Evolutionary conservation across 305 asterid genomes (phyloP), one percentile per base, ranked within the genome.

Genomic region (Solanum hybrid): DNA sequence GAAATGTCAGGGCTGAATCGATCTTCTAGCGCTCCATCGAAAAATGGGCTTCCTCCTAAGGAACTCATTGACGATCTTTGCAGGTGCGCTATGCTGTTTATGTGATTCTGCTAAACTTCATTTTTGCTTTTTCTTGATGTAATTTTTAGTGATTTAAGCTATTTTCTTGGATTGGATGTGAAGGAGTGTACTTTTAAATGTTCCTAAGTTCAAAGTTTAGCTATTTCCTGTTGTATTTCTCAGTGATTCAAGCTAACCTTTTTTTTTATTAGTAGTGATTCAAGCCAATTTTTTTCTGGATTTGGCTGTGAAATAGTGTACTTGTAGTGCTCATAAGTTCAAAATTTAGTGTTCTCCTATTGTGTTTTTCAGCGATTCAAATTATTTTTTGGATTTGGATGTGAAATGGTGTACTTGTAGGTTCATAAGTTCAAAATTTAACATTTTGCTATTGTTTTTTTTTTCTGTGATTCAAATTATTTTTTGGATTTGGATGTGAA

Each of bases 21-120:
- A 93, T 93, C 96, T 90, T 90, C 95, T 29, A 92, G 95, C 90
- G 92, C 96, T 90, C 73, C 97, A 32, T 93, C 94, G 80, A 96
- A 97, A 91, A 94, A 92, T 85, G 94, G 94, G 36, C 97, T 97
- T 7, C 99, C 98, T 90, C 97, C 99, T 86, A 98, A 95, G 92
- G 99, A 97, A 92, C 97, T 97, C 72, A 96, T 96, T 42, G 98
- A 96, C 93, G 99, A 97, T 94, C 98, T 97, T 86, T 97, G 99
- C 98, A 97, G 98, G 99, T 95, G 6, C 46, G 14, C 60, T 4
- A 12, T 80, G 64, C 85, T 80, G 51, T 36, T 78, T 77, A 36
- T 36, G 85, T 79, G 29, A 79, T 79, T 36, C 32, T 37, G 85
- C 60, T 13, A 79, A 79, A 22, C 9, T 14, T 40, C 11, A 26